Evolutionary conservation across 306 rosid genomes (phyloP), one percentile per base, ranked within the genome.

Genomic region (Hylodesmum podocarpum): DNA sequence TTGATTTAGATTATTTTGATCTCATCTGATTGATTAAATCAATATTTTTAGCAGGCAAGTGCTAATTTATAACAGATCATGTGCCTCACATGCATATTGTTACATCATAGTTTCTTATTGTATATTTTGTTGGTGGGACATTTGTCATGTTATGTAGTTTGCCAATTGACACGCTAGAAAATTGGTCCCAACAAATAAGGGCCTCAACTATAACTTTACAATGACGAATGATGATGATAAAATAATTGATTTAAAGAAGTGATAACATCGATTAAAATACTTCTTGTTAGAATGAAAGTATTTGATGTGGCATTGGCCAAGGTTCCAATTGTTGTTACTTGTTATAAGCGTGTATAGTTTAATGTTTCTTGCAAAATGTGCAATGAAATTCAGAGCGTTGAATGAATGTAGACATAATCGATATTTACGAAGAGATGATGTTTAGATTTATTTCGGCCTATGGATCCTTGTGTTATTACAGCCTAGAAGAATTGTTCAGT

Each of bases 31-130:
- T 73, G 76, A 77, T 76, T 74, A 72, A 64, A 70, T 36, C 29
- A 67, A 67, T n/a, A 81, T 58, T 19, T 18, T 66, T 46, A 13
- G 55, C 36, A 39, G 77, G 61, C 63, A 69, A 81, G 50, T 46
- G 49, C 47, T 37, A 68, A 37, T 58, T 68, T 75, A 14, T 51
- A 75, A 73, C 46, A 15, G 11, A 68, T 81, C 84, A 81, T 81
- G 76, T 75, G 84, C 84, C 84, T 81, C 81, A 59, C 84, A 75
- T 81, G 84, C 47, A 75, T 9, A 19, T 15, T 33, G 51, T 61
- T 68, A 75, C 77, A 81, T 75, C 81, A 67, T 21, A 16, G 11
- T 25, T 74, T 27, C 58, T 74, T 36, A 16, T 47, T 44, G 22
- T 25, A 46, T 36, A 29, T 27, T 21, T 75, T 49, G n/a, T 34